phyloP scores from a whole-genome alignment of 1,284 basidiomycete genomes.

The Cronartium ribicola region DNA sequence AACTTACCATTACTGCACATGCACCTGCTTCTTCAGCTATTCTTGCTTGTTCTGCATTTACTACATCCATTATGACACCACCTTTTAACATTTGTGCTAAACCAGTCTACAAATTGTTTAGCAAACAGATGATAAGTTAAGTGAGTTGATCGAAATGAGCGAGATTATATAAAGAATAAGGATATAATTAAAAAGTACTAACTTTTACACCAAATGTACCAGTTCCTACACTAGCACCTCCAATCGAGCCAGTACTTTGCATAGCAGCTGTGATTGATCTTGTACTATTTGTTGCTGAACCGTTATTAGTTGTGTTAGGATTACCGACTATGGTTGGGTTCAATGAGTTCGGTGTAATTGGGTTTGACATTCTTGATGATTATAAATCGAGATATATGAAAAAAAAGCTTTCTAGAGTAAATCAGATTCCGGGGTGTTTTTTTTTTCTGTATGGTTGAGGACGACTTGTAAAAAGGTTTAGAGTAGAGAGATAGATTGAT shows the following conservation, averaged over 20 bases:
- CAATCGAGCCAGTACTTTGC: conserved; percentile 33
- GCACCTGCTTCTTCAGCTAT: conserved; percentile 98
- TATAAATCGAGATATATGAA: too few species aligned
- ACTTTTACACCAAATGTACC: conserved; percentile 47
- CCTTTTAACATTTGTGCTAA: conserved; percentile 54
- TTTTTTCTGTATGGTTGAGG: too few species aligned
- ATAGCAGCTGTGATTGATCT: conserved; percentile 37
- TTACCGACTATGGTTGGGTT: conserved; percentile 19
- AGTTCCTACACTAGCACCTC: conserved; percentile 35
- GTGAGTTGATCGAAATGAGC: conserved; percentile 11
- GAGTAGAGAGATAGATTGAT: too few species aligned
- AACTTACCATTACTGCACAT: conserved; percentile 87
- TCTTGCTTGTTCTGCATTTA: conserved; percentile 80
- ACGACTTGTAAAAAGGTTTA: too few species aligned
- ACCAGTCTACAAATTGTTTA: conserved; percentile 44
- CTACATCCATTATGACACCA: conserved; percentile 54
- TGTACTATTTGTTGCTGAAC: conserved; percentile 21
- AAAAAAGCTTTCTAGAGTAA: too few species aligned
- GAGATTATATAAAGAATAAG: conserved; percentile 5
- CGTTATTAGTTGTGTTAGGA: neutral
- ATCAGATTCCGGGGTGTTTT: too few species aligned
- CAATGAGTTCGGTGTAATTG: conserved; percentile 5
- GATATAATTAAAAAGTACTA: neutral
- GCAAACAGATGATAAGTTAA: neutral
- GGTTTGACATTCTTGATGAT: too few species aligned